Evolutionary conservation across 495 filamentous ascomycete genomes (phyloP), one percentile per base, ranked within the genome.

Genomic region (Parachaetomium inaequale): DNA sequence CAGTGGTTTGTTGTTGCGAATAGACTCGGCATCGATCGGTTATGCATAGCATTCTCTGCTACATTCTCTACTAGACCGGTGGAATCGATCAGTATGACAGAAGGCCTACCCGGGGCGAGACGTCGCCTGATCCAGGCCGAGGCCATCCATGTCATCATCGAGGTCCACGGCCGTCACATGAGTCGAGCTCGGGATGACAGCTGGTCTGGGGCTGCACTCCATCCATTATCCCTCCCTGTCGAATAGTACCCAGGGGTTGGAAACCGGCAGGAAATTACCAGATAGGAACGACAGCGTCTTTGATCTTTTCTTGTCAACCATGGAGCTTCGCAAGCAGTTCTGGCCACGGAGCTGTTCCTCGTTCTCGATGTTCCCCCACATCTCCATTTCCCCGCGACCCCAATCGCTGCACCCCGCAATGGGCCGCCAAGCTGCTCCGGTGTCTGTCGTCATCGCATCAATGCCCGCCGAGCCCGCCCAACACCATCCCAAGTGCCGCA

Each of bases 361-460:
- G n/a, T n/a, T n/a, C n/a, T n/a, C n/a, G n/a, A n/a, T n/a, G n/a
- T 43, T 46, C 40, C 54, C 54, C 54, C 54, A 56, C 54, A 45
- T 45, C 14, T 21, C 11, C 23, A 17, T 8, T 19, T 43, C 40
- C 40, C 10, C 40, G 3, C 40, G 40, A 43, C 45, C 23, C 19
- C 45, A 26, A 10, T 51, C 26, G 14, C 12, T 11, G n/a, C 54
- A 56, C 36, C 36, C 54, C 54, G 21, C 54, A 56, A 29, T 29
- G 36, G 15, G n/a, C 21, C 54, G 52, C 38, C 36, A 43, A 45
- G 23, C 21, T 1, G 52, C 10, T 42, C 50, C 2, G 32, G 32
- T 5, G 28, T 49, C 40, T 64, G 23, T 59, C 62, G 55, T 26
- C 55, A 54, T 46, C 21, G 49, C 45, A 15, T 14, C 17, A 2